Evolutionary conservation across 2,329 filamentous ascomycete species (phyloP).

Genomic region (Cercospora brassicicola): DNA sequence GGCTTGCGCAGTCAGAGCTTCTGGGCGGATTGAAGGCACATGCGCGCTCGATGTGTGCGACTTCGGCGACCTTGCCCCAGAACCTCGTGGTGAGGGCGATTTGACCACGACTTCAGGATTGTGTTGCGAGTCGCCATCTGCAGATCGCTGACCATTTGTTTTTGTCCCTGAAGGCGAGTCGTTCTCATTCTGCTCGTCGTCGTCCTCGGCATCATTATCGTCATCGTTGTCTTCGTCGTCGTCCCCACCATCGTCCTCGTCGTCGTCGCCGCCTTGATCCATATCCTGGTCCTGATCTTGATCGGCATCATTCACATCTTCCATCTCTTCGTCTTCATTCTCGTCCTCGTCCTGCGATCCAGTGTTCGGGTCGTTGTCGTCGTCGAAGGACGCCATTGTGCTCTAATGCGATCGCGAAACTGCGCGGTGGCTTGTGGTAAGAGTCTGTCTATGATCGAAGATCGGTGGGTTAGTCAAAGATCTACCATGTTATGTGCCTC

Average conservation of each 20-base stretch:
- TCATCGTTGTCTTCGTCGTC: conserved; percentile 42
- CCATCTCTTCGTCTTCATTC: conserved; percentile 50
- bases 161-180: conserved; percentile 48
- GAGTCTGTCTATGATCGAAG: not conserved
- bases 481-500: not conserved
- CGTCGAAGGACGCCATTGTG: conserved; percentile 47
- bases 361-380: conserved; percentile 43
- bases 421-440: not conserved
- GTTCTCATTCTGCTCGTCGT: conserved; percentile 46
- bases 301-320: conserved; percentile 44
- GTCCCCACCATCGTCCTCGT: conserved; percentile 44
- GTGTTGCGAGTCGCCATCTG: conserved; percentile 11
- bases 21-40: conserved; percentile 60
- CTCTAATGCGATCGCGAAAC: not conserved
- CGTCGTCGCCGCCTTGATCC: conserved; percentile 42
- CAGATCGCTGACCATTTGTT: conserved; percentile 20
- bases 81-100: conserved; percentile 48
- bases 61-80: conserved; percentile 36
- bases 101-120: conserved; percentile 53
- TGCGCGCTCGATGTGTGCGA: conserved; percentile 31
- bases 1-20: conserved; percentile 73
- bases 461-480: not conserved
- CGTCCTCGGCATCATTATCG: conserved; percentile 38
- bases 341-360: conserved; percentile 47
- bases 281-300: conserved; percentile 41